Evolutionary conservation across 441 rosid genomes (phyloP).

Genomic region (Viola pubescens): DNA sequence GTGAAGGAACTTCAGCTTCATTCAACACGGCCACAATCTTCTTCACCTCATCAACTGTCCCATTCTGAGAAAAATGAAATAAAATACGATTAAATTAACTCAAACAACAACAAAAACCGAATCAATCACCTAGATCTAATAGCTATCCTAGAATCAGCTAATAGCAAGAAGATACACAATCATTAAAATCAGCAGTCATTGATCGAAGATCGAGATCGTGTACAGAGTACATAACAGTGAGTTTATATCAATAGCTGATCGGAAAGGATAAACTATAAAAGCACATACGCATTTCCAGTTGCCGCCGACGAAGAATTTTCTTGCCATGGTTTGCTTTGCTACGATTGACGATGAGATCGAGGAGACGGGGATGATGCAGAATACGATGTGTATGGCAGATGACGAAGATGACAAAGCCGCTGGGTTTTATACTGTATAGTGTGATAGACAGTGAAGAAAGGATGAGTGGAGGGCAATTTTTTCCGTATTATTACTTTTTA

Average conservation of each 20-base stretch:
- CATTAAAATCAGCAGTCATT: neutral
- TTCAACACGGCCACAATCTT: constrained; percentile 52
- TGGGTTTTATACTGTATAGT: neutral
- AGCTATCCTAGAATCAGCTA: neutral
- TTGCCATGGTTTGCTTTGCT: constrained; percentile 28
- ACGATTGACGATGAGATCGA: constrained; percentile 1
- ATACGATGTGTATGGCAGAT: too few relatives aligned
- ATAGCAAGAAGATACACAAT: neutral
- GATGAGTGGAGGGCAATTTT: too few relatives aligned
- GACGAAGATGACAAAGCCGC: neutral
- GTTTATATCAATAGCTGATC: neutral
- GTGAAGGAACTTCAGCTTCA: constrained; percentile 58
- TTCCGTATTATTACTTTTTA: too few relatives aligned
- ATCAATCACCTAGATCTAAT: neutral
- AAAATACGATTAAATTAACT: neutral
- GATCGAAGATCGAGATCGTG: neutral
- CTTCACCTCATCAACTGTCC: constrained; percentile 61
- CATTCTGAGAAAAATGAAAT: constrained; percentile 35
- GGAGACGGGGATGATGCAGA: neutral
- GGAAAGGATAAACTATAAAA: neutral
- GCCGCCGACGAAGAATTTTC: constrained; percentile 71
- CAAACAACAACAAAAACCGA: neutral
- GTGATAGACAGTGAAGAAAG: too few relatives aligned
- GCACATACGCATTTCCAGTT: constrained; percentile 74
- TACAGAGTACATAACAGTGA: too few relatives aligned